Conservation (phyloP, 257 asterid species). For the Leonotis leonurus region DNA sequence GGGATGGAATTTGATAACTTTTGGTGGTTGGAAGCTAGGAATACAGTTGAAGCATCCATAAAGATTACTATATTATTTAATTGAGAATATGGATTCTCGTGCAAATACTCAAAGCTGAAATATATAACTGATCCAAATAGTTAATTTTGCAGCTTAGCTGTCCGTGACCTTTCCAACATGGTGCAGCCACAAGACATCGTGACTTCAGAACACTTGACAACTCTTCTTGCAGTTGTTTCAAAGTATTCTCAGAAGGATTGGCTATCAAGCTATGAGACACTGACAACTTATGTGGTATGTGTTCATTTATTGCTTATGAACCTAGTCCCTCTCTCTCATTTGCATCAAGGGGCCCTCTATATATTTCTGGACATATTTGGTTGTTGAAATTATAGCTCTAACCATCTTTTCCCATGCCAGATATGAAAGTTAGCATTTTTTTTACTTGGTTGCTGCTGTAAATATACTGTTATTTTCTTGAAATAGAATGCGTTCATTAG, state of each 20-base stretch:
- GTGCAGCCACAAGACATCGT: slow-evolving; percentile 68
- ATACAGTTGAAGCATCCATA: not conserved
- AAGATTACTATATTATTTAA: not conserved
- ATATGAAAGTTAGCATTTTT: not conserved
- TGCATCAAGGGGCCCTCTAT: not conserved
- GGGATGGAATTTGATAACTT: not conserved
- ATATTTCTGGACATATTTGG: not conserved
- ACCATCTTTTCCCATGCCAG: not conserved
- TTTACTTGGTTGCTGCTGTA: slow-evolving; percentile 2
- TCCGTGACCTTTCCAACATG: slow-evolving; percentile 85
- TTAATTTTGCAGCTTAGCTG: slow-evolving; percentile 64
- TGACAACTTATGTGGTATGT: slow-evolving; percentile 78
- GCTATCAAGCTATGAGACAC: slow-evolving; percentile 85
- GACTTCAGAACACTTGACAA: slow-evolving; percentile 69
- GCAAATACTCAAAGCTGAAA: not conserved
- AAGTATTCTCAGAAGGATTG: slow-evolving; percentile 93
- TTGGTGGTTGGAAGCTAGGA: not conserved
- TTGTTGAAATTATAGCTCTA: not conserved
- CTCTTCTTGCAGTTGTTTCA: slow-evolving; percentile 70
- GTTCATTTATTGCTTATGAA: slow-evolving; percentile 6
- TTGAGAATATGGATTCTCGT: not conserved
- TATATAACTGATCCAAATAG: slow-evolving; percentile 16
- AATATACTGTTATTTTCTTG: not conserved
- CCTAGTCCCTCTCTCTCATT: slow-evolving; percentile 2
- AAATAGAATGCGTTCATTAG: not conserved